A percentile compares a stretch with the other conserved stretches of the same genome.
These are phyloP conservation scores for Hymenoscyphus fraxineus DNA, from an alignment of 2,329 filamentous ascomycete species.

Conservation along the genomic window DNA sequence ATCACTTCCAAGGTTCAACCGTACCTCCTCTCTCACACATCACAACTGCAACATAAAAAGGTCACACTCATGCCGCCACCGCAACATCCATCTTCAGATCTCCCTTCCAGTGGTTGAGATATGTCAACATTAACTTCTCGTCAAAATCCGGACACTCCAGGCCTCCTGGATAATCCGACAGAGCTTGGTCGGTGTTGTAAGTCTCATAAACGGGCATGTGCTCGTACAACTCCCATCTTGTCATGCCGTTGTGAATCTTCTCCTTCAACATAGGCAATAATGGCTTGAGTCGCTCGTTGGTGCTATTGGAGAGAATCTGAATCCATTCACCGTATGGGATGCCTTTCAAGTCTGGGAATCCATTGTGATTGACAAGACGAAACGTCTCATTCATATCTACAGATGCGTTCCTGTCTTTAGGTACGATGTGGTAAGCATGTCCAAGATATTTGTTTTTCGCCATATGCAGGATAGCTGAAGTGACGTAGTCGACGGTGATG, in stretches of 20 bases:
- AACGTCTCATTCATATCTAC: constrained; percentile 1
- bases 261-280: background rate
- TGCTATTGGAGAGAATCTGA: background rate
- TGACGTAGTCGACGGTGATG: constrained; percentile 5
- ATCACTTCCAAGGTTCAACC: background rate
- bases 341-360: background rate
- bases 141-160: background rate
- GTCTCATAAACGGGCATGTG: background rate
- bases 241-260: constrained; percentile 1
- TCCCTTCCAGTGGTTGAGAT: constrained; percentile 1
- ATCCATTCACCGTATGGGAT: background rate
- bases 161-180: background rate
- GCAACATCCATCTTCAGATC: background rate
- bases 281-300: background rate
- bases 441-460: background rate
- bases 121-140: constrained; percentile 1
- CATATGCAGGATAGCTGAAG: background rate
- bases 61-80: background rate
- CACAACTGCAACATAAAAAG: background rate
- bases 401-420: background rate
- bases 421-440: background rate
- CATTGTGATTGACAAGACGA: background rate
- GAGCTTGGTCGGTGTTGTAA: constrained; percentile 1
- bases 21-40: background rate
- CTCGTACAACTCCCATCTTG: background rate